These are phyloP conservation scores for Grosmannia penicillata DNA, from an alignment of 2,329 filamentous ascomycete genomes.

Conservation along the genomic window DNA sequence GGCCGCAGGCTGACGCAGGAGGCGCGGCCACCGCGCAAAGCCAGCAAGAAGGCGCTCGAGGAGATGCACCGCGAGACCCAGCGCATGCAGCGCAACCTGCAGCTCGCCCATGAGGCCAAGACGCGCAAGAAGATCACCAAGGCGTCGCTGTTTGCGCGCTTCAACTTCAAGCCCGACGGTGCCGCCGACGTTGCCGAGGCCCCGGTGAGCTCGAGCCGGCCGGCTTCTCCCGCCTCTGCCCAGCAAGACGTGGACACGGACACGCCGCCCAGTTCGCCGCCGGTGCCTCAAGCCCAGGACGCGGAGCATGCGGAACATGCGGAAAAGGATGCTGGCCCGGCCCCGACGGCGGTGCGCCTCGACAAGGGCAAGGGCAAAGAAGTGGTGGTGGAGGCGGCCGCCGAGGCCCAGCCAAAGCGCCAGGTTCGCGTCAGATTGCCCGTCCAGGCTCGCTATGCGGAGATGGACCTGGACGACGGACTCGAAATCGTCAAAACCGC, in stretches of 20 bases:
- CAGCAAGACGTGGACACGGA: constrained; percentile 30
- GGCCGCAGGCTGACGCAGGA: constrained; percentile 54
- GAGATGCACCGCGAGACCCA: constrained; percentile 95
- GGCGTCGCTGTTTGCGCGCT: constrained; percentile 65
- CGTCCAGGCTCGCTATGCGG: constrained; percentile 21
- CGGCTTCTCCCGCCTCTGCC: constrained; percentile 32
- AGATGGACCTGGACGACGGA: constrained; percentile 27
- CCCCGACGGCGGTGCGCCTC: background rate
- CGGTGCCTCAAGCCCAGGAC: constrained; percentile 10
- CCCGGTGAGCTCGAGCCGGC: constrained; percentile 40
- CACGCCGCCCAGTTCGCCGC: constrained; percentile 62
- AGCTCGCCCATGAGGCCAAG: constrained; percentile 76
- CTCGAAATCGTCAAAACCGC: constrained; percentile 44
- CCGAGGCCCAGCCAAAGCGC: constrained; percentile 21
- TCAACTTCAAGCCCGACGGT: constrained; percentile 51
- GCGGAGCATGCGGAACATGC: background rate
- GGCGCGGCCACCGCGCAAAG: constrained; percentile 51
- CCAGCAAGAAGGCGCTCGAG: constrained; percentile 86
- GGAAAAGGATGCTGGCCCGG: background rate
- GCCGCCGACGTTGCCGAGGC: constrained; percentile 3
- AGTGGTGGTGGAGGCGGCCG: constrained; percentile 17
- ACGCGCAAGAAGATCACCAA: constrained; percentile 87
- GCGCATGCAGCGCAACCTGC: constrained; percentile 76
- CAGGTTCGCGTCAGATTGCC: constrained; percentile 31
- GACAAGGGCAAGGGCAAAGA: constrained; percentile 43